Evolutionary conservation across 108 stramenopile genomes (phyloP).

Genomic region (Skeletonema costatum): DNA sequence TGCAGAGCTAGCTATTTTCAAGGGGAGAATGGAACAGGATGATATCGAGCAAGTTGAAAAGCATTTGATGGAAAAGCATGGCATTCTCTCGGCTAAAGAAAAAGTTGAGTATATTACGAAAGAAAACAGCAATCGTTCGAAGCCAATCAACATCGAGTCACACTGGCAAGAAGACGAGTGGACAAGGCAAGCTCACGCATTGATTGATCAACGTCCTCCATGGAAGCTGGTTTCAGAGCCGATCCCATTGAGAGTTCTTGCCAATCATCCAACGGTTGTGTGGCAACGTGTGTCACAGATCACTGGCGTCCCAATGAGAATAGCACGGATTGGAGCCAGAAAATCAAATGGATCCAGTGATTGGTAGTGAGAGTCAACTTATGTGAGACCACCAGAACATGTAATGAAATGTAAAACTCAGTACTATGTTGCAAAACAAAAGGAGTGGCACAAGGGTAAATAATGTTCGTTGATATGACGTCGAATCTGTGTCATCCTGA

Average conservation of each 20-base stretch:
- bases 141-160: constrained; percentile 24
- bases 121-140: constrained; percentile 19
- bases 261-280: constrained; percentile 66
- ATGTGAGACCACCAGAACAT: no score
- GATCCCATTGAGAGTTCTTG: constrained; percentile 71
- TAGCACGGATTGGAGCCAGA: constrained; percentile 63
- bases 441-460: no score
- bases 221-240: constrained; percentile 20
- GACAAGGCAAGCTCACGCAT: constrained; percentile 59
- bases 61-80: constrained; percentile 77
- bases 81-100: constrained; percentile 44
- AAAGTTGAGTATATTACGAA: constrained; percentile 14
- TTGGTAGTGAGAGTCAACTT: constrained; percentile 31
- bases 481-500: no score
- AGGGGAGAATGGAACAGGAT: constrained; percentile 51
- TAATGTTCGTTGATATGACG: no score
- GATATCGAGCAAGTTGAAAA: constrained; percentile 69
- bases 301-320: constrained; percentile 55
- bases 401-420: no score
- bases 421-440: no score
- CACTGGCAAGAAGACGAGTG: constrained; percentile 59
- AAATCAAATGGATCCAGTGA: constrained; percentile 60
- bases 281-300: constrained; percentile 74
- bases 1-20: constrained; percentile 81
- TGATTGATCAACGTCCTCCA: constrained; percentile 59